phyloP scores from a whole-genome alignment of 2,329 filamentous ascomycete genomes.

The Fusarium siculi region DNA sequence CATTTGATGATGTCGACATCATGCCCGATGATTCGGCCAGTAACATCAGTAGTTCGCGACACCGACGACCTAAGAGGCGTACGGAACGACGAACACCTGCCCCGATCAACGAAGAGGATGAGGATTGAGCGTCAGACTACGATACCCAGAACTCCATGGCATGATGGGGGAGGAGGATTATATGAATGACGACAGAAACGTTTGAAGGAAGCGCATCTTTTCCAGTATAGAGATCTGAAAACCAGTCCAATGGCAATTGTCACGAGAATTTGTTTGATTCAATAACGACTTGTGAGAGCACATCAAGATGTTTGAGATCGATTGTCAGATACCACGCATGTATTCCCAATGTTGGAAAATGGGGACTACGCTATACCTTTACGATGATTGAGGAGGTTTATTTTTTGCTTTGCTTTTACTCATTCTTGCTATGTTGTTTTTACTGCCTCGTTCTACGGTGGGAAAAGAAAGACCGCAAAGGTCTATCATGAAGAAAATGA shows the following conservation, averaged over 20 bases:
- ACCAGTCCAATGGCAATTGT: conserved; percentile 28
- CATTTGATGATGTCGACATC: conserved; percentile 68
- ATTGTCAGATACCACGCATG: conserved; percentile 45
- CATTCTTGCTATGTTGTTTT: conserved; percentile 18
- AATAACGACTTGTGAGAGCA: conserved; percentile 25
- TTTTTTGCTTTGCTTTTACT: conserved; percentile 10
- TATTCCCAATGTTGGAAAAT: conserved; percentile 21
- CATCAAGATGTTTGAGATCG: conserved; percentile 23
- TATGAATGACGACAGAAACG: conserved; percentile 32
- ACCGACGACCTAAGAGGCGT: conserved; percentile 73
- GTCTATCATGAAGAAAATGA: conserved; percentile 8
- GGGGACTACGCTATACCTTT: neutral
- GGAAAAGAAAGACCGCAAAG: neutral
- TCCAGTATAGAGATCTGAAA: conserved; percentile 35
- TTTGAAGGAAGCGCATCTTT: conserved; percentile 37
- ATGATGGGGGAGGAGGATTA: neutral
- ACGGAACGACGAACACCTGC: conserved; percentile 77
- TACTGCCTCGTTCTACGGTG: neutral
- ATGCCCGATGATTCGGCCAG: conserved; percentile 84
- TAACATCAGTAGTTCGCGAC: conserved; percentile 78
- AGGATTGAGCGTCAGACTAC: conserved; percentile 60
- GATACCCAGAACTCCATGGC: conserved; percentile 7
- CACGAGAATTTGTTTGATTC: conserved; percentile 34
- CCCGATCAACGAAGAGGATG: conserved; percentile 76
- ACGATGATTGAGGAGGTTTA: conserved; percentile 2